A percentile compares a stretch with the other conserved stretches of the same genome.
phyloP scores from a whole-genome alignment of 164 flowering plant species.

The Buxus sempervirens region DNA sequence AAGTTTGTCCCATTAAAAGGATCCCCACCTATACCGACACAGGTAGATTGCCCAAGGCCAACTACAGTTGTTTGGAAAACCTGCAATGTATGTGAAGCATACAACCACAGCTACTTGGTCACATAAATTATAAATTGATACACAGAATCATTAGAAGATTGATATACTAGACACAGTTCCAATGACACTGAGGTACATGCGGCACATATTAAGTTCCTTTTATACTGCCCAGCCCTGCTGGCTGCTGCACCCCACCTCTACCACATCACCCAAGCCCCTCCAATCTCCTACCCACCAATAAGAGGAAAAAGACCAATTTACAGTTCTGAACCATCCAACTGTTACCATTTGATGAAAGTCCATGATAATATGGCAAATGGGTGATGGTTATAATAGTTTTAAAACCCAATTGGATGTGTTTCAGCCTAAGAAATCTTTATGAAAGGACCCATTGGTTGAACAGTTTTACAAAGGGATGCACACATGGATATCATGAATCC shows the following conservation, averaged over 20 bases:
- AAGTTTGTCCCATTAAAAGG: conserved; percentile 98
- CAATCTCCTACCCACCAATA: background rate
- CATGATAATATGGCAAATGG: background rate
- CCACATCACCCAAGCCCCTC: too few species aligned
- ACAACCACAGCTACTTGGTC: background rate
- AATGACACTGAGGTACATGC: background rate
- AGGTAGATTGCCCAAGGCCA: conserved; percentile 98
- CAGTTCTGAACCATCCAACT: background rate
- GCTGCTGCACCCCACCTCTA: too few species aligned
- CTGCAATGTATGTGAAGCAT: conserved; percentile 25
- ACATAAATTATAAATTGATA: conserved; percentile 1
- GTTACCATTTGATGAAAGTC: background rate
- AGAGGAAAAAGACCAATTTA: background rate
- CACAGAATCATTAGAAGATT: background rate
- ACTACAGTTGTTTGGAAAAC: conserved; percentile 99
- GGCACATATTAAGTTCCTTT: background rate
- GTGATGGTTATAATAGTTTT: too few species aligned
- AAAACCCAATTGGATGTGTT: too few species aligned
- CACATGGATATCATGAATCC: background rate
- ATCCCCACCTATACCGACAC: conserved; percentile 98
- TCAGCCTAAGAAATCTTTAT: background rate
- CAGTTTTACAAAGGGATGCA: background rate
- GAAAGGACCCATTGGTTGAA: background rate
- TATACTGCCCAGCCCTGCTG: too few species aligned
- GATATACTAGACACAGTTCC: too few species aligned